Percentiles rank a stretch among this genome's conserved stretches.
Conservation (phyloP, 768 basidiomycete genomes). For the Leucosporidium yakuticum region DNA sequence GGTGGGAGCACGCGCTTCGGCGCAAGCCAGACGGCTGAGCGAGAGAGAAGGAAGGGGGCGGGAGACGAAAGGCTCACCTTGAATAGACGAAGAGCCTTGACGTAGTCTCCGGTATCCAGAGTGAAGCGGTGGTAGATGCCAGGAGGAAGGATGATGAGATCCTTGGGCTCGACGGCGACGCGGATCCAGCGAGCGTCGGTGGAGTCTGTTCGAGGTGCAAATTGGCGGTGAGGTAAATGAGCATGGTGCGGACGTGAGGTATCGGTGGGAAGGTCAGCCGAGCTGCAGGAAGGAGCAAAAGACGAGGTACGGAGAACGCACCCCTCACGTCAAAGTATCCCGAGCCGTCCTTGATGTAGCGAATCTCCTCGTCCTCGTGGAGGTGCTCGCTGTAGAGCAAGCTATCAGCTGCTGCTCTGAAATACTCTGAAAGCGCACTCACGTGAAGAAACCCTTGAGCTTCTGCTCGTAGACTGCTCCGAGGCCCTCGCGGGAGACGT, state of each 20-base stretch:
- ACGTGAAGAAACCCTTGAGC: slow-evolving; percentile 63
- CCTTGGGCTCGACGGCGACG: slow-evolving; percentile 65
- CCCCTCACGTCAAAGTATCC: slow-evolving; percentile 91
- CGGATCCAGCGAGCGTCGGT: slow-evolving; percentile 73
- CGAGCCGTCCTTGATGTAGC: slow-evolving; percentile 76
- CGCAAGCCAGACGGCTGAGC: not conserved
- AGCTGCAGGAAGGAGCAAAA: not conserved
- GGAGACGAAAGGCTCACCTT: slow-evolving; percentile 50
- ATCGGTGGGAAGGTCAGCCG: not conserved
- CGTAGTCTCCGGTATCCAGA: slow-evolving; percentile 64
- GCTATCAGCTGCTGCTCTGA: not conserved
- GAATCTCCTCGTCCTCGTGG: slow-evolving; percentile 94
- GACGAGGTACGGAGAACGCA: slow-evolving; percentile 1
- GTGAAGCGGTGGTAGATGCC: slow-evolving; percentile 96
- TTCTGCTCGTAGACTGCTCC: slow-evolving; percentile 78
- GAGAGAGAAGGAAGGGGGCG: not conserved
- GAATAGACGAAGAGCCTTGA: slow-evolving; percentile 77
- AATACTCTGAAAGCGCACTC: not conserved
- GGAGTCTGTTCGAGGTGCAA: slow-evolving; percentile 32
- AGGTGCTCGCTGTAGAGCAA: slow-evolving; percentile 53
- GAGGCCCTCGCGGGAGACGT: slow-evolving; percentile 68
- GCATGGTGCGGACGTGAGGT: not conserved
- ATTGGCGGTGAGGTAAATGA: not conserved
- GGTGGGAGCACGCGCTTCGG: too few relatives aligned
- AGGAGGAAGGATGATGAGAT: slow-evolving; percentile 77